Evolutionary conservation across 2,329 filamentous ascomycete species (phyloP).

Genomic region (Scedosporium apiospermum): DNA sequence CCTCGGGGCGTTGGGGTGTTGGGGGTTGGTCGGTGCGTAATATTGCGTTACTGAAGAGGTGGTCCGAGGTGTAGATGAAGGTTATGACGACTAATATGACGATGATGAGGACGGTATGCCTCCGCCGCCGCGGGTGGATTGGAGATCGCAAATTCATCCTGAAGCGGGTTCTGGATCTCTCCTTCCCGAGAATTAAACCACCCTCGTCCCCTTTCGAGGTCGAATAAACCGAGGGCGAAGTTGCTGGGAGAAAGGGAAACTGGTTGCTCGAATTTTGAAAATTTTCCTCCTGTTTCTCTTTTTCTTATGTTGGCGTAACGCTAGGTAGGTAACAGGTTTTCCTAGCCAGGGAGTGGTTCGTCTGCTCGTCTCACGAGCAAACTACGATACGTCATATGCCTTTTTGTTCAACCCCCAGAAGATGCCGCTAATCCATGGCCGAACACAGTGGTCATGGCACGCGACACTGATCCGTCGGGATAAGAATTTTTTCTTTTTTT

Average conservation of each 20-base stretch:
- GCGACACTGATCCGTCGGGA: not conserved
- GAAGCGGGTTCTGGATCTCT: not conserved
- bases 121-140: conserved; percentile 6
- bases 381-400: not conserved
- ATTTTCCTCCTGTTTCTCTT: too few relatives aligned
- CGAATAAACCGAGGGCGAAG: not conserved
- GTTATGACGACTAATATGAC: conserved; percentile 5
- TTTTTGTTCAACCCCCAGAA: not conserved
- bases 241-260: not conserved
- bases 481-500: not conserved
- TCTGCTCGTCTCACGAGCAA: not conserved
- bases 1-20: not conserved
- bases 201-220: not conserved
- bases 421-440: not conserved
- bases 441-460: not conserved
- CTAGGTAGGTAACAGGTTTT: not conserved
- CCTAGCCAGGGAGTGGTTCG: not conserved
- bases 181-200: not conserved
- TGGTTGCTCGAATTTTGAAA: not conserved
- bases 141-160: conserved; percentile 5
- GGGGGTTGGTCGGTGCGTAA: conserved; percentile 6
- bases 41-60: conserved; percentile 6
- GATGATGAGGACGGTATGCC: conserved; percentile 6
- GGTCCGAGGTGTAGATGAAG: conserved; percentile 10
- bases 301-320: not conserved